These are phyloP conservation scores for Trypanosoma melophagium DNA, from an alignment of 208 protist genomes.

Conservation along the genomic window DNA sequence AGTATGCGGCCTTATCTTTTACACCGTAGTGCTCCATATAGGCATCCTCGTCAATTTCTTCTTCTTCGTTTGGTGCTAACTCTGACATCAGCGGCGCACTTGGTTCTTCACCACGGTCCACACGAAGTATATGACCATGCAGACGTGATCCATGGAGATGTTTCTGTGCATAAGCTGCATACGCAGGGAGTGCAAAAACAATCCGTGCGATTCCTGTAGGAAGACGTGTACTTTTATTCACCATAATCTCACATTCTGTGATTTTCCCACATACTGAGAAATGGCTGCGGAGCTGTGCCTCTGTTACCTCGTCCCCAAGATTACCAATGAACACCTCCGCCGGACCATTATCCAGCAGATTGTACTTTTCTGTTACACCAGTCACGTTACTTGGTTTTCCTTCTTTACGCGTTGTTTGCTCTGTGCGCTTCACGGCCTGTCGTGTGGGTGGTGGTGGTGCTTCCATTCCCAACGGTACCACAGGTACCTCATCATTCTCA, in stretches of 20 bases:
- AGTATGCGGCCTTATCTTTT: constrained; percentile 73
- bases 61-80: constrained; percentile 37
- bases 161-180: constrained; percentile 82
- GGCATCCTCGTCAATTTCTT: constrained; percentile 77
- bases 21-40: constrained; percentile 74
- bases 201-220: constrained; percentile 77
- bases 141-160: constrained; percentile 83
- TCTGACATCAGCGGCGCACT: constrained; percentile 65
- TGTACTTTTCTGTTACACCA: constrained; percentile 79
- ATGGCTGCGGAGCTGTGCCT: constrained; percentile 75
- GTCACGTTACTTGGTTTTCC: constrained; percentile 34
- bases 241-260: constrained; percentile 63
- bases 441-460: constrained; percentile 7
- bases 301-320: constrained; percentile 75
- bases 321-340: constrained; percentile 83
- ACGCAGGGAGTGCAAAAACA: constrained; percentile 75
- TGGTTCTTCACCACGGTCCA: constrained; percentile 82
- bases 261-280: constrained; percentile 75
- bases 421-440: not conserved
- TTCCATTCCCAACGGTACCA: constrained; percentile 49
- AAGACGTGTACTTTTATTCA: constrained; percentile 72
- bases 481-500: constrained; percentile 25
- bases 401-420: not conserved
- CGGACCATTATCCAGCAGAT: constrained; percentile 75
- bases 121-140: constrained; percentile 70